Base-by-base conservation (phyloP, 2,329 filamentous ascomycete genomes). In the Aspergillus sp. region DNA sequence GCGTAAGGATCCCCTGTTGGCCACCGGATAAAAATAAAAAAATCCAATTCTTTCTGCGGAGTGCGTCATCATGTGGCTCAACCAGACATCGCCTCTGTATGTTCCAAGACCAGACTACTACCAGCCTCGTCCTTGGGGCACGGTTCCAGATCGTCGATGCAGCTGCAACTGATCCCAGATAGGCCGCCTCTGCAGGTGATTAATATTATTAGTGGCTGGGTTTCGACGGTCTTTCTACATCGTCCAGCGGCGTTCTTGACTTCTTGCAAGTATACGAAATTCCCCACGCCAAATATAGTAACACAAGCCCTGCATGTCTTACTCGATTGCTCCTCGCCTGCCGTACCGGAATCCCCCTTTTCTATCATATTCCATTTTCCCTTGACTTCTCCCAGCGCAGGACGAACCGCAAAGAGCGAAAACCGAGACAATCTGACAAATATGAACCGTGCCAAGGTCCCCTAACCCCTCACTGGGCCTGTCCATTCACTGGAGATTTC, bases 261-360 rank as follows among this genome's bases (percentile, higher is more conserved):
- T 37, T 37, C 5, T 37, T n/a, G 15, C 12, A n/a, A n/a, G 14
- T n/a, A 15, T 15, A 8, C 35, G 35, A 23, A 23, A 21, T 19
- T 23, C 12, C 15, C 48, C 3, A 3, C 19, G 19, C 62, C 62
- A 62, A 64, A 64, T 61, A 61, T 64, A 64, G 62, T 52, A 64
- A 62, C 62, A 47, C 48, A 54, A 43, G 35, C 19, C 58, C 62
- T 62, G 60, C 60, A 62, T 64, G 62, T 64, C 62, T 64, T 59
- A 7, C 35, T 31, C 25, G 25, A 3, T 27, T 31, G 15, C 15
- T 37, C 35, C 35, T 37, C 35, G 35, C 35, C 35, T 37, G 35
- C 35, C 35, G 12, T 37, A 15, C 35, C 27, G 58, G 44, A 25
- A 51, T 41, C 31, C 43, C n/a, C 27, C 9, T 31, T 23, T 40